Evolutionary conservation across 306 rosid species (phyloP).

Genomic region (Cucurbita maxima): DNA sequence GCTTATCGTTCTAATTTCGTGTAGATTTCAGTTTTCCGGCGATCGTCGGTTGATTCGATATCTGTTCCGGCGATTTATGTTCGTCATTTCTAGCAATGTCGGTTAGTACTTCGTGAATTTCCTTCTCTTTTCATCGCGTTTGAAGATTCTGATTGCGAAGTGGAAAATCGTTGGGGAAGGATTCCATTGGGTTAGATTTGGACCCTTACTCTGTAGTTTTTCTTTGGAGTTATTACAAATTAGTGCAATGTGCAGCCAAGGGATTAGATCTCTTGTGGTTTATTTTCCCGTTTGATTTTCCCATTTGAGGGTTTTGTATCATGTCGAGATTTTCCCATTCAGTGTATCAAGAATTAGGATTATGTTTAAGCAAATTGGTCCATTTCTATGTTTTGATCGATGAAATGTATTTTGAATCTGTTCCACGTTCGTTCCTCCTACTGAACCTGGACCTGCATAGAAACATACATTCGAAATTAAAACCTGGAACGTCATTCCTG

Average conservation of each 20-base stretch:
- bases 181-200: neutral
- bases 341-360: neutral
- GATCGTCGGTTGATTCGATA: neutral
- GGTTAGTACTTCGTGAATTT: neutral
- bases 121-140: neutral
- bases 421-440: neutral
- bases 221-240: neutral
- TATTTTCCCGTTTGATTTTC: neutral
- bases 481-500: neutral
- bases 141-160: neutral
- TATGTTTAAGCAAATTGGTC: neutral
- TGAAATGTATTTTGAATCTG: neutral
- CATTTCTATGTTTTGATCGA: neutral
- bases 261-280: constrained; percentile 6
- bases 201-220: neutral
- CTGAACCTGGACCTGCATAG: neutral
- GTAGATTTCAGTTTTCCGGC: neutral
- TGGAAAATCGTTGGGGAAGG: neutral
- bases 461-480: neutral
- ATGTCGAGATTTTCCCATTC: neutral
- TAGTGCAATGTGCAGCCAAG: neutral
- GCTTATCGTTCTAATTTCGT: neutral
- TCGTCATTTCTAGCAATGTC: constrained; percentile 4
- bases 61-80: neutral
- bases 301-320: neutral